phyloP scores from a whole-genome alignment of 2,329 filamentous ascomycete genomes.

The Cercospora brassicicola region DNA sequence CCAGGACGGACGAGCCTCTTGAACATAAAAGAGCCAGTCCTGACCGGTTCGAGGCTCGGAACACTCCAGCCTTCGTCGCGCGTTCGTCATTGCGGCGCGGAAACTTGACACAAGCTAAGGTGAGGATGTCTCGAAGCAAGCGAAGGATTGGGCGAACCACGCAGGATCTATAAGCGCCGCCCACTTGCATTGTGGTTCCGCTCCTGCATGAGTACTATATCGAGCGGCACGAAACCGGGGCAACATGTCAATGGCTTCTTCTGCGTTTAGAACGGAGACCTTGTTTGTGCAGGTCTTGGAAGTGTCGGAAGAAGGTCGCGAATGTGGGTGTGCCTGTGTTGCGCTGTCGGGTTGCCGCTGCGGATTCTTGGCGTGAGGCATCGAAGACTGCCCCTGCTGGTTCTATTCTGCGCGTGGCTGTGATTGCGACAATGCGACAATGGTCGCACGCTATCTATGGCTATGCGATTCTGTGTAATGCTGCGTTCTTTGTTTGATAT shows the following conservation, averaged over 20 bases:
- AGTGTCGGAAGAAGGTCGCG: background rate
- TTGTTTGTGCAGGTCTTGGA: background rate
- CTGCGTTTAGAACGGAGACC: background rate
- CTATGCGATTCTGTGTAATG: background rate
- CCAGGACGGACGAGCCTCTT: slow-evolving; percentile 3
- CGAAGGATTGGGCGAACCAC: slow-evolving; percentile 10
- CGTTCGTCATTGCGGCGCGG: slow-evolving; percentile 13
- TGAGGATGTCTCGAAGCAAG: background rate
- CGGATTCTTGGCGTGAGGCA: background rate
- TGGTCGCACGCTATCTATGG: background rate
- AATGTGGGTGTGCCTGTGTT: background rate
- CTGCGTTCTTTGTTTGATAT: background rate
- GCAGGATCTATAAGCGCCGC: slow-evolving; percentile 6
- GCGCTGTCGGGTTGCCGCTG: background rate
- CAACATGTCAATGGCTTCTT: background rate
- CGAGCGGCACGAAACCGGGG: background rate
- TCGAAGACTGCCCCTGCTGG: background rate
- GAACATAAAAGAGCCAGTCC: slow-evolving; percentile 8
- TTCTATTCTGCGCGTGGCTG: slow-evolving; percentile 3
- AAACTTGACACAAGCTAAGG: slow-evolving; percentile 10
- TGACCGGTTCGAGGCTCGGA: background rate
- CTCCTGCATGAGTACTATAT: background rate
- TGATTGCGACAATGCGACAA: background rate
- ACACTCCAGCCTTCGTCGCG: slow-evolving; percentile 3
- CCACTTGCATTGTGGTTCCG: background rate